phyloP scores from a whole-genome alignment of 306 rosid species.

The Gastrolobium villosum region DNA sequence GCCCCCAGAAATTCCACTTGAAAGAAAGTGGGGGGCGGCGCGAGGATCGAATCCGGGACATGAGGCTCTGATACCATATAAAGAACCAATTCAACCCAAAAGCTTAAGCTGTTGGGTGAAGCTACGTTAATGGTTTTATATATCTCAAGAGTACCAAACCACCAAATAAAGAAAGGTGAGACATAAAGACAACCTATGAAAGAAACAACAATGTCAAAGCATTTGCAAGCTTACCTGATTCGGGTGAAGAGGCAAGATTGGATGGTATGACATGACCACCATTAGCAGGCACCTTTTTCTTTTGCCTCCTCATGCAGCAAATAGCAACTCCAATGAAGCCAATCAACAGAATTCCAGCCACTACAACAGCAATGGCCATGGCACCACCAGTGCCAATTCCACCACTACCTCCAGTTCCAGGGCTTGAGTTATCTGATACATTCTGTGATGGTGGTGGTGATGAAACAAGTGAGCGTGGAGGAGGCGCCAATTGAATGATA shows the following conservation, averaged over 20 bases:
- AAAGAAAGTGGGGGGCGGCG: too few relatives aligned
- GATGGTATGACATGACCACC: slow-evolving; percentile 76
- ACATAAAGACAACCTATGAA: slow-evolving; percentile 19
- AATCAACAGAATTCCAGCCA: slow-evolving; percentile 61
- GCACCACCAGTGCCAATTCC: slow-evolving; percentile 65
- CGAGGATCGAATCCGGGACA: too few relatives aligned
- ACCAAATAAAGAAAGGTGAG: slow-evolving; percentile 23
- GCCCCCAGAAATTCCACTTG: too few relatives aligned
- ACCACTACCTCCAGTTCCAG: slow-evolving; percentile 44
- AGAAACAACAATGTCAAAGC: neutral
- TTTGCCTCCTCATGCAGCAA: slow-evolving; percentile 75
- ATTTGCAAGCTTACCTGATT: slow-evolving; percentile 67
- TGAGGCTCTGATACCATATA: too few relatives aligned
- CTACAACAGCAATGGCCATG: slow-evolving; percentile 63
- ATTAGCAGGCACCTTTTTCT: slow-evolving; percentile 55
- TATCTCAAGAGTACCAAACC: slow-evolving; percentile 25
- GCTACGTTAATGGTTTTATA: too few relatives aligned
- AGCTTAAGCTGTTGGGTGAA: too few relatives aligned
- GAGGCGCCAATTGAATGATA: slow-evolving; percentile 48
- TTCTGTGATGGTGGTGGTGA: slow-evolving; percentile 49
- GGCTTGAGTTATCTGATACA: slow-evolving; percentile 49
- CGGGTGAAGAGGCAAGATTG: slow-evolving; percentile 60
- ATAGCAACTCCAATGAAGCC: slow-evolving; percentile 67
- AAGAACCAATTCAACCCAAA: too few relatives aligned
- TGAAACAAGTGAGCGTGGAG: slow-evolving; percentile 50